Base-by-base conservation (phyloP, 2,329 filamentous ascomycete genomes). In the Sclerotinia minor region DNA sequence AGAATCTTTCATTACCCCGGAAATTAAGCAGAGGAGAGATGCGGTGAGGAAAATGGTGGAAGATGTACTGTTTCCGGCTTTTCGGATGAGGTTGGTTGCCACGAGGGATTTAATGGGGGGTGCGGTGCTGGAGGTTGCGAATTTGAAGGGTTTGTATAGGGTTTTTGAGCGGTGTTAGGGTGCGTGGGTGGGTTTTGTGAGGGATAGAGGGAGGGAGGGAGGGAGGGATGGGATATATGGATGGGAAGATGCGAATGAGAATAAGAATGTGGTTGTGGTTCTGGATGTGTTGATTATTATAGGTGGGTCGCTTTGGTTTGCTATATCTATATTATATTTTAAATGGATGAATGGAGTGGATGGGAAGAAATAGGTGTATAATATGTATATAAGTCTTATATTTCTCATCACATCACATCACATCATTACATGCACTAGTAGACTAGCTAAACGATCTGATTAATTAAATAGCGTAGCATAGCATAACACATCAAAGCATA, bases 121-220 rank as follows among this genome's bases (percentile, higher is more conserved):
- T 0, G 85, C 83, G 11, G 87, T 97, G 15, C 81, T 96, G 58
- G 94, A 99, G 79, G 87, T 97, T 60, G 94, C 95, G 2, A 92
- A 96, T 80, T 79, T 98, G 69, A 98, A 97, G 79, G 93, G 94
- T 0, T 77, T 99, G 68, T 99, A 99, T 79, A 83, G 92, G 57
- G 94, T 98, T 3, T 99, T 99, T 82, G 95, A 99, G 80, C 83
- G 95, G 66, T 98, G 95, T 78, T 98, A 85, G 26, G 26, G 26
- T 35, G 9, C 1, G 35, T 35, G n/a, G n/a, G n/a, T 8, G 38
- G 32, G 21, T 19, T 24, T 24, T 35, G 3, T 45, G 5, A 21
- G 29, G 24, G 21, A 9, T 5, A 21, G 49, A n/a, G n/a, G 21
- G 15, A 24, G 1, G 32, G 32, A 21, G 29, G 24, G 21, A 9